Evolutionary conservation across 345 rosid genomes (phyloP), one percentile per base, ranked within the genome.

Genomic region (Physaria fendleri): DNA sequence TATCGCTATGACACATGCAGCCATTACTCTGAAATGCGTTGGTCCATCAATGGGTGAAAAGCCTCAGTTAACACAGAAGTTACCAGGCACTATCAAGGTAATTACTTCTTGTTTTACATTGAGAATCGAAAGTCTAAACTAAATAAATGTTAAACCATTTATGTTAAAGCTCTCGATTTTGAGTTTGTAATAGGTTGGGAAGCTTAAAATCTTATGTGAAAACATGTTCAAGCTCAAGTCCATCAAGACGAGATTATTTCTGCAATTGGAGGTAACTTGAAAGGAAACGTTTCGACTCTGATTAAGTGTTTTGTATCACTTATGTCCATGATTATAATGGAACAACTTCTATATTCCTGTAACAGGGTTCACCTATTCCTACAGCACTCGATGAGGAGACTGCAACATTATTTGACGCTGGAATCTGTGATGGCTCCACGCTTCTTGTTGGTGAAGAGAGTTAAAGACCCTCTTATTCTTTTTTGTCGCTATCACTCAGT

Each of bases 21-120:
- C 90, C 41, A 46, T 93, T 72, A 79, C 82, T 44, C 68, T 93
- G 20, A 87, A 89, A 76, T 89, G 92, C 27, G 85, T 87, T 48
- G 97, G 87, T 53, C 76, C 95, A 59, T 85, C 99, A 1, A 74
- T 79, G 30, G 91, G 97, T n/a, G 96, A 93, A 79, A 89, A 85
- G 67, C 82, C 80, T 22, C 74, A 49, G 10, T 14, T 85, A 73
- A 83, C 79, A 30, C 85, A n/a, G n/a, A n/a, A n/a, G n/a, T n/a
- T n/a, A n/a, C n/a, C n/a, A n/a, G n/a, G n/a, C n/a, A n/a, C n/a
- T n/a, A n/a, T n/a, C n/a, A n/a, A n/a, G n/a, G n/a, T n/a, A n/a
- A n/a, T n/a, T n/a, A n/a, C n/a, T n/a, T n/a, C n/a, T n/a, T n/a
- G n/a, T n/a, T n/a, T n/a, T n/a, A n/a, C n/a, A n/a, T n/a, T n/a